Base-by-base conservation (phyloP, 805 yeast species). In the Vanderwaltozyma polyspora region DNA sequence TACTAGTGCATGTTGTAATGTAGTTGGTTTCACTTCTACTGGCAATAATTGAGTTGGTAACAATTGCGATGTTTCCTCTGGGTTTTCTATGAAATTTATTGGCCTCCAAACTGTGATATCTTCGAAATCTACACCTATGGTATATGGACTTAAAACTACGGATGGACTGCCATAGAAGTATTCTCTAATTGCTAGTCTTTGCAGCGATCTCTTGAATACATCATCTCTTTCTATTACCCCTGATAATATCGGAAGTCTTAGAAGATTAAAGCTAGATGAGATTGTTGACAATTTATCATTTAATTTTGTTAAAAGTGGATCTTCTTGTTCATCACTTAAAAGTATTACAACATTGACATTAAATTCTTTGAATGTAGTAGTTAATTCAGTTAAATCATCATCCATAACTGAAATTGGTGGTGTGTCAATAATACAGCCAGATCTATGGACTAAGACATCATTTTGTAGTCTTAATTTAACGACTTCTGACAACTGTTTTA, bases 151-250 rank as follows among this genome's bases (percentile, higher is more conserved):
- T 34, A 91, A 65, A 5, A 76, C 72, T 4, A 74, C 68, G 29
- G 67, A 67, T 14, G 67, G 59, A 5, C 71, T 70, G 2, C 98
- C 98, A 51, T 91, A 85, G 49, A 91, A 91, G 56, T 91, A 91
- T 50, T 87, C 93, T 51, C 76, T 75, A 35, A 89, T 85, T 5
- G 79, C 64, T 28, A 73, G 68, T 47, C 86, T 84, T 55, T 89
- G 97, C 16, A 70, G 35, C 25, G 77, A 72, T 49, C 97, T 67
- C 25, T 67, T 63, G 51, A 66, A 85, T 10, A 72, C 63, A 35
- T 78, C 89, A 39, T 80, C 89, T 19, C 72, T 67, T 21, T 81
- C 83, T 7, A 80, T 80, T 22, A 78, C 76, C 2, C 95, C 95
- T 30, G 80, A 79, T 28, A 85, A 72, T 41, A 71, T 72, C 14